phyloP scores from a whole-genome alignment of 768 basidiomycete species.

The Pisolithus marmoratus region DNA sequence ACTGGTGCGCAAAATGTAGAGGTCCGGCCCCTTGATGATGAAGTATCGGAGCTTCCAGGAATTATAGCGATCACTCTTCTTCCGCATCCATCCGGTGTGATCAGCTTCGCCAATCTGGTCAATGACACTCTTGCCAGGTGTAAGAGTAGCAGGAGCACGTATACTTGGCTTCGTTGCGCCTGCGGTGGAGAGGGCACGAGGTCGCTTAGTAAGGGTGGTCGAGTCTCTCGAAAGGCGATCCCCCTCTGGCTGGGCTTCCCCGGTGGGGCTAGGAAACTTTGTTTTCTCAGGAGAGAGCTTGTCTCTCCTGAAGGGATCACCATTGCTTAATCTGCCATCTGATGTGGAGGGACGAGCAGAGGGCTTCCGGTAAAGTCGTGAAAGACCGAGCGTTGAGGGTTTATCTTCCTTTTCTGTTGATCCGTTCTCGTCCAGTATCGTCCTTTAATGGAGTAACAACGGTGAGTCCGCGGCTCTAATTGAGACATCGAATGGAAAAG shows the following conservation, averaged over 20 bases:
- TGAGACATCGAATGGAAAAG: conserved; percentile 6
- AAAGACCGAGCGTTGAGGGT: conserved; percentile 38
- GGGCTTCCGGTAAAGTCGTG: conserved; percentile 44
- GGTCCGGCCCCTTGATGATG: conserved; percentile 84
- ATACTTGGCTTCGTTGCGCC: conserved; percentile 12
- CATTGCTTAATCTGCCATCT: conserved; percentile 26
- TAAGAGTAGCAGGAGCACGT: conserved; percentile 35
- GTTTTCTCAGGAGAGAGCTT: conserved; percentile 18
- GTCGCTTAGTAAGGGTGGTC: conserved; percentile 52
- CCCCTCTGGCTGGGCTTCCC: conserved; percentile 11
- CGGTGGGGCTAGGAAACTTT: conserved; percentile 3
- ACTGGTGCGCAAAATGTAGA: conserved; percentile 82
- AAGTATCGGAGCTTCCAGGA: conserved; percentile 91
- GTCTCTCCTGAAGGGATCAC: conserved; percentile 20
- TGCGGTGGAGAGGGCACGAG: conserved; percentile 23
- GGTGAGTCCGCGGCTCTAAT: not conserved
- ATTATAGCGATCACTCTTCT: conserved; percentile 91
- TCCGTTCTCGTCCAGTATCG: conserved; percentile 28
- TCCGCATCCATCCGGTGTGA: conserved; percentile 90
- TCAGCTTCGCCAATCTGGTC: conserved; percentile 91
- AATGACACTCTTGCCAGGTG: conserved; percentile 67
- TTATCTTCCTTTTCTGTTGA: conserved; percentile 36
- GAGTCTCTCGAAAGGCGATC: conserved; percentile 30
- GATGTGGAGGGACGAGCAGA: conserved; percentile 39
- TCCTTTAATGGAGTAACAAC: conserved; percentile 13